Conservation (phyloP, 495 filamentous ascomycete species). For the Hypoxylon perforatum region DNA sequence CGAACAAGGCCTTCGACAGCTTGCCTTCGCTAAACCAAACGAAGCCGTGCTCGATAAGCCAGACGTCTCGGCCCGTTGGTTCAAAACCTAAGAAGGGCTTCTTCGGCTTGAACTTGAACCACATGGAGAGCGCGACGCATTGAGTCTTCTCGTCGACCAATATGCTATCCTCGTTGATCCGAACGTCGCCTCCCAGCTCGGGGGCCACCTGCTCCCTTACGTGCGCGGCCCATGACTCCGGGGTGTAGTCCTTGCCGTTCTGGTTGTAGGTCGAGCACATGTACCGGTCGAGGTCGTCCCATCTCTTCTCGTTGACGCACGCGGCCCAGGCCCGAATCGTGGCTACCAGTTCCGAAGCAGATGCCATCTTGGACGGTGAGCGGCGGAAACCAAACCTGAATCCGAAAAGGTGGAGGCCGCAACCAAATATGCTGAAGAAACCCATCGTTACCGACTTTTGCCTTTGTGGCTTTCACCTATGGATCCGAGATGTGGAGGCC, state of each 20-base stretch:
- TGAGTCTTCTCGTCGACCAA: conserved; percentile 28
- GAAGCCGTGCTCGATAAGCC: conserved; percentile 31
- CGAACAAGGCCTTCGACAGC: conserved; percentile 27
- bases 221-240: conserved; percentile 27
- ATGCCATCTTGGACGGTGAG: conserved; percentile 22
- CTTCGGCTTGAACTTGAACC: conserved; percentile 31
- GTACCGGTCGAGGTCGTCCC: conserved; percentile 25
- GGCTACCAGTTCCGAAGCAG: conserved; percentile 26
- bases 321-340: conserved; percentile 29
- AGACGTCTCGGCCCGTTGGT: conserved; percentile 25
- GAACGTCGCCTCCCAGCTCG: conserved; percentile 30
- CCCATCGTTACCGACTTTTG: background rate
- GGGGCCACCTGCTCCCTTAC: conserved; percentile 24
- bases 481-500: background rate
- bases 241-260: conserved; percentile 33
- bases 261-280: conserved; percentile 33
- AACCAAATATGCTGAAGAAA: background rate
- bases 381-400: background rate
- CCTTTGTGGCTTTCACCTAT: background rate
- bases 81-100: conserved; percentile 27
- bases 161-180: conserved; percentile 35
- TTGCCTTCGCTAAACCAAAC: conserved; percentile 36
- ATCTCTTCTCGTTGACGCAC: conserved; percentile 38
- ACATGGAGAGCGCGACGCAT: conserved; percentile 31
- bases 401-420: background rate